Percentiles rank a stretch among this genome's conserved stretches.
These are phyloP conservation scores for Dipteronia sinensis DNA, from an alignment of 345 rosid species.

Conservation along the genomic window DNA sequence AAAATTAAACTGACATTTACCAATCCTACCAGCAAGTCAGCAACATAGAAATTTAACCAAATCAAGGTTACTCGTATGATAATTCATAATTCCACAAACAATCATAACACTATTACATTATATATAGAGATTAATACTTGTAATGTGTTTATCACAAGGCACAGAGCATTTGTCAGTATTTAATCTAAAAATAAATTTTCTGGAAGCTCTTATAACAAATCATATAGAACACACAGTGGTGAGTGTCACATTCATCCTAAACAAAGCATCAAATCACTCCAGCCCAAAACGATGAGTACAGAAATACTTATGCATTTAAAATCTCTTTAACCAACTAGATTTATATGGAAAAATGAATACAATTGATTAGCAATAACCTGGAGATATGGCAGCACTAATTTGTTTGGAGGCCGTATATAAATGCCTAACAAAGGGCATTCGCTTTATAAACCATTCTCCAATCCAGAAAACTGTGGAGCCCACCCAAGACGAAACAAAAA, in stretches of 20 bases:
- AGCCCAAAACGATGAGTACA: not conserved
- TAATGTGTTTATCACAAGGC: not conserved
- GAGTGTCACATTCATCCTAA: not conserved
- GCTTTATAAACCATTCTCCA: conserved; percentile 73
- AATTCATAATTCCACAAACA: not conserved
- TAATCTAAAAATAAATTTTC: not conserved
- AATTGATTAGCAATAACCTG: conserved; percentile 41
- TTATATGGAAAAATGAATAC: not conserved
- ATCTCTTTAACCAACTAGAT: conserved; percentile 13
- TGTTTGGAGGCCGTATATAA: conserved; percentile 73
- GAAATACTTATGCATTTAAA: conserved; percentile 17
- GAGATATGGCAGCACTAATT: conserved; percentile 75
- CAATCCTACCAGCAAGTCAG: not conserved
- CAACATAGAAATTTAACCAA: not conserved
- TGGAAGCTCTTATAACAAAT: not conserved
- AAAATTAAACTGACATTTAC: not conserved
- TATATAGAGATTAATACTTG: not conserved
- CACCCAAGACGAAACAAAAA: conserved; percentile 69
- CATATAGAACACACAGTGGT: not conserved
- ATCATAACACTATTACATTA: not conserved
- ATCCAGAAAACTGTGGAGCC: conserved; percentile 66
- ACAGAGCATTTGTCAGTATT: not conserved
- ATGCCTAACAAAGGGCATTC: conserved; percentile 71
- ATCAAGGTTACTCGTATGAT: not conserved
- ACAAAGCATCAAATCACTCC: not conserved